These are phyloP conservation scores for Boletus mariae DNA, from an alignment of 1,284 basidiomycete genomes.

Conservation along the genomic window DNA sequence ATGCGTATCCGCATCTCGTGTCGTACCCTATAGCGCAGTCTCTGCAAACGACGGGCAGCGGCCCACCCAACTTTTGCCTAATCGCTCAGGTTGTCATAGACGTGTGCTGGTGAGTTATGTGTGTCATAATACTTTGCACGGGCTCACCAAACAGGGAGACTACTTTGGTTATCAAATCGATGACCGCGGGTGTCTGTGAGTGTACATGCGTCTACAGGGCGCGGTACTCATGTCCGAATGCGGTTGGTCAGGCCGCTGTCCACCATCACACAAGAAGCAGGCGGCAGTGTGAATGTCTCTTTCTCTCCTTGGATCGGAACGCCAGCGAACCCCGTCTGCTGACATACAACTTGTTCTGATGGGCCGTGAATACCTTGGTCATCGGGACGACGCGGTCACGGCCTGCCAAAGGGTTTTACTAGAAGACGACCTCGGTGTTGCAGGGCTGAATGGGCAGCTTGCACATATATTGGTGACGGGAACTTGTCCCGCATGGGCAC, in stretches of 20 bases:
- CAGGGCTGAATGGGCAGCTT: neutral
- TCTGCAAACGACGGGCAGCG: constrained; percentile 78
- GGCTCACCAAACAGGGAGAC: constrained; percentile 65
- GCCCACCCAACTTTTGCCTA: constrained; percentile 78
- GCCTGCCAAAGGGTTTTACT: constrained; percentile 82
- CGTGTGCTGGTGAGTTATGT: constrained; percentile 65
- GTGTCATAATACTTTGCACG: neutral
- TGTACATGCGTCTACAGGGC: constrained; percentile 4
- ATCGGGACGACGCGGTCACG: constrained; percentile 74
- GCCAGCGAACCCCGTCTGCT: constrained; percentile 40
- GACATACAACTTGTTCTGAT: constrained; percentile 60
- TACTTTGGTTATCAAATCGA: neutral
- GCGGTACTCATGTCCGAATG: neutral
- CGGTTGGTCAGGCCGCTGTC: constrained; percentile 63
- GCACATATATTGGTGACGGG: too few species aligned
- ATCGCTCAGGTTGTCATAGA: constrained; percentile 84
- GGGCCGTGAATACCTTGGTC: constrained; percentile 81
- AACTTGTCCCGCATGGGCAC: too few species aligned
- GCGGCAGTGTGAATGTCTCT: constrained; percentile 70
- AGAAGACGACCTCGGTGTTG: constrained; percentile 36
- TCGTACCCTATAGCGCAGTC: constrained; percentile 86
- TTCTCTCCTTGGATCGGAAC: constrained; percentile 44
- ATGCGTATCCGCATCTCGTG: constrained; percentile 72
- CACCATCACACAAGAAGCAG: constrained; percentile 90
- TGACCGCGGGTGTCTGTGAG: constrained; percentile 63